Evolutionary conservation across 176 grass and related monocot genomes (phyloP).

Genomic region (Alloteropsis semialata): DNA sequence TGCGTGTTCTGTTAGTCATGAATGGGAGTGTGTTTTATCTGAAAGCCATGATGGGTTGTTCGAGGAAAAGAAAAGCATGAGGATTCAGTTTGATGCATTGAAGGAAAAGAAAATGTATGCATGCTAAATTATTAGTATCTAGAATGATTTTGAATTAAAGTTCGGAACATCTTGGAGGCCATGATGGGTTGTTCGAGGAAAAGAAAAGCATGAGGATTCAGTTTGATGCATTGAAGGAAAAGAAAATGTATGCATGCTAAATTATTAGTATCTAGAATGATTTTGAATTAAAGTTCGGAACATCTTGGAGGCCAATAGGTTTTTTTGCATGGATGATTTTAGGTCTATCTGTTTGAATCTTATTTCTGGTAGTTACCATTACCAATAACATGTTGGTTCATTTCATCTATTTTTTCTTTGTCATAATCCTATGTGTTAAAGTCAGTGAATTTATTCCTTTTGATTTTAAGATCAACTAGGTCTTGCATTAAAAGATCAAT

Average conservation of each 20-base stretch:
- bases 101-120: background rate
- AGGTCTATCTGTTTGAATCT: background rate
- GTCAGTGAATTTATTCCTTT: too few species aligned
- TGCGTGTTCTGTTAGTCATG: too few species aligned
- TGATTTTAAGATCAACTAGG: too few species aligned
- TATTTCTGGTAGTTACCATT: background rate
- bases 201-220: background rate
- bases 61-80: too few species aligned
- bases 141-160: background rate
- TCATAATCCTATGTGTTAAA: background rate
- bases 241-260: background rate
- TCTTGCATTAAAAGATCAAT: too few species aligned
- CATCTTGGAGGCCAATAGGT: background rate
- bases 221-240: background rate
- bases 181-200: too few species aligned
- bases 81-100: background rate
- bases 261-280: background rate
- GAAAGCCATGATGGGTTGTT: too few species aligned
- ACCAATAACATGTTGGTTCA: background rate
- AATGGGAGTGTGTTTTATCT: too few species aligned
- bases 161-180: background rate
- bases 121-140: background rate
- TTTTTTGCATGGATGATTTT: background rate
- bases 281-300: background rate
- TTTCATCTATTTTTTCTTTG: background rate